Base-by-base conservation (phyloP, 2,329 filamentous ascomycete genomes). In the Lachnellula cervina region DNA sequence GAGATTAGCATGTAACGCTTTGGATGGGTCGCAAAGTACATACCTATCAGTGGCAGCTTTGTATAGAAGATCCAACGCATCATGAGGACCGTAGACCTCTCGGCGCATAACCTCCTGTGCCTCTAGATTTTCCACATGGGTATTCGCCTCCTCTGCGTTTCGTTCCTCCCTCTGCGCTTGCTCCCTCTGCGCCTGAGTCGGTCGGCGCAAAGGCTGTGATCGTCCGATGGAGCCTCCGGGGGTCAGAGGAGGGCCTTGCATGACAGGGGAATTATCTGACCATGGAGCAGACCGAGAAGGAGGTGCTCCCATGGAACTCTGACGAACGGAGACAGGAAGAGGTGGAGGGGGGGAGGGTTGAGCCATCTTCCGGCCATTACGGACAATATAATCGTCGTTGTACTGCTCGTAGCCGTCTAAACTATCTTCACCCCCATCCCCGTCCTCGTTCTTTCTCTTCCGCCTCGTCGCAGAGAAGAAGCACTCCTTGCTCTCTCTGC, bases 401-500 rank as follows among this genome's bases (percentile, higher is more conserved):
- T 63, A 68, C 40, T 63, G 68, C 40, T 69, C 69, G 52, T 66
- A 66, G 3, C 69, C 70, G 55, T 77, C 75, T 55, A 73, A 73
- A 52, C 80, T 79, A 19, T 75, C 78, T 37, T 76, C 66, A 66
- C 75, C 51, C 66, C 72, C 75, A 73, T 79, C 82, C 62, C 72
- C 75, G 73, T 79, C 82, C 63, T 88, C 77, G 48, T 80, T 80
- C 79, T 94, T 95, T 70, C 91, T 84, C 83, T 97, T 97, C 69
- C 94, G 86, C 50, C 94, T 82, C 34, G 92, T 97, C 19, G 91
- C 90, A 60, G 91, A 96, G 77, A 99, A 99, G 80, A 88, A 96
- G 77, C 94, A 99, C 67, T 96, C 88, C 72, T 97, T 97, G 76
- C 87, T 90, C 77, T 99, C 94, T 64, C 94, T 86, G 52, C 91